Conservation (phyloP, 108 stramenopile species). For the Nitzschia sp. region DNA sequence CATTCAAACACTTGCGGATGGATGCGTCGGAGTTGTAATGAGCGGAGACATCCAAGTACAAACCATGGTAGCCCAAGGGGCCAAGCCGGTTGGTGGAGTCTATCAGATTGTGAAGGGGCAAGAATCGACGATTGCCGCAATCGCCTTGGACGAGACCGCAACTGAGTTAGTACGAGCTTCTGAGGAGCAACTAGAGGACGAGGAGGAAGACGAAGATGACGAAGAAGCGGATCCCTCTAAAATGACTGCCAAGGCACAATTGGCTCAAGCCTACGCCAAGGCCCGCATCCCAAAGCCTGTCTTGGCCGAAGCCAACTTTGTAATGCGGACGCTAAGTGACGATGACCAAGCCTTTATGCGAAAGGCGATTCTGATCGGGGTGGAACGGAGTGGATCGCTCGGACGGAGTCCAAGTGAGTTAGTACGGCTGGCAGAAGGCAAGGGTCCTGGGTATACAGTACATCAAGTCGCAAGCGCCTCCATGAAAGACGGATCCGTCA, state of each 20-base stretch:
- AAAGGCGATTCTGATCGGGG: conserved; percentile 70
- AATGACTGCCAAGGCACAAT: conserved; percentile 35
- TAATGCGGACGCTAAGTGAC: conserved; percentile 77
- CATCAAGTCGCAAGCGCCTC: conserved; percentile 82
- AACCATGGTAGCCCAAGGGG: conserved; percentile 81
- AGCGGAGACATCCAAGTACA: conserved; percentile 68
- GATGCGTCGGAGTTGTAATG: conserved; percentile 79
- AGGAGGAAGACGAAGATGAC: conserved; percentile 39
- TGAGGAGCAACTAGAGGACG: conserved; percentile 41
- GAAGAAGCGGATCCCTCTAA: conserved; percentile 27
- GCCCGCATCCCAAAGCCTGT: conserved; percentile 83
- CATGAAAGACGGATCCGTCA: conserved; percentile 87
- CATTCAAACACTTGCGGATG: conserved; percentile 59
- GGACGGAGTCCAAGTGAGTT: conserved; percentile 66
- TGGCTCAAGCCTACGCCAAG: conserved; percentile 67
- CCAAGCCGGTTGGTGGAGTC: conserved; percentile 83
- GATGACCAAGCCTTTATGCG: conserved; percentile 88
- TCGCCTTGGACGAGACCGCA: conserved; percentile 76
- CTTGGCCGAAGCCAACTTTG: conserved; percentile 84
- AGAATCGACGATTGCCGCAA: conserved; percentile 67
- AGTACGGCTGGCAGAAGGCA: conserved; percentile 63
- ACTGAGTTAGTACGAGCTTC: conserved; percentile 45
- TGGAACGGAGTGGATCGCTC: conserved; percentile 50
- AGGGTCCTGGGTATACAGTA: conserved; percentile 77
- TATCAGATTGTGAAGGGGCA: conserved; percentile 72